These are phyloP conservation scores for Ramaria sp. DNA, from an alignment of 768 basidiomycete species.

Conservation along the genomic window DNA sequence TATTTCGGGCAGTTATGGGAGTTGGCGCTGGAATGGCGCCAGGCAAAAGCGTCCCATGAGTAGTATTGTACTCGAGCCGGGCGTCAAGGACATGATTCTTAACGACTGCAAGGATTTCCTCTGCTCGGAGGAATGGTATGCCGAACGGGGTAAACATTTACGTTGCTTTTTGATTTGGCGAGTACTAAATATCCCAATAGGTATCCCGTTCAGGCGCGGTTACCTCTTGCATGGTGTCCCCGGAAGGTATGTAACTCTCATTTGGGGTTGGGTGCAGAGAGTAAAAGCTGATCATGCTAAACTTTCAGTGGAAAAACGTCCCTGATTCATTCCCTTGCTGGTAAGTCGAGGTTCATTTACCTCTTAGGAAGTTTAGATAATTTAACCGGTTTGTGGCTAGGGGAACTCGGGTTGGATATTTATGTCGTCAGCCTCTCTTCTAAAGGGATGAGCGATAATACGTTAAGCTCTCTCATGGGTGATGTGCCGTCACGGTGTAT, in stretches of 20 bases:
- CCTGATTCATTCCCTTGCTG: conserved; percentile 74
- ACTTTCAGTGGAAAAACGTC: conserved; percentile 68
- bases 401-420: conserved; percentile 77
- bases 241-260: conserved; percentile 44
- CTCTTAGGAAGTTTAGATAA: not conserved
- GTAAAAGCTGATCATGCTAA: conserved; percentile 14
- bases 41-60: conserved; percentile 85
- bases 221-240: conserved; percentile 80
- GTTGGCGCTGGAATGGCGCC: conserved; percentile 85
- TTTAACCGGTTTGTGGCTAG: conserved; percentile 21
- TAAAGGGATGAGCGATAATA: conserved; percentile 91
- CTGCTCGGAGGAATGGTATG: conserved; percentile 83
- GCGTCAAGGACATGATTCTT: conserved; percentile 84
- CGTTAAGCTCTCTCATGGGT: conserved; percentile 76
- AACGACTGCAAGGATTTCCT: conserved; percentile 81
- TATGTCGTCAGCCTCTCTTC: conserved; percentile 84
- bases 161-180: conserved; percentile 12
- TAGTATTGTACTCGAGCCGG: conserved; percentile 84
- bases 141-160: conserved; percentile 60
- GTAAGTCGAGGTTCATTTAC: conserved; percentile 17
- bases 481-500: conserved; percentile 87
- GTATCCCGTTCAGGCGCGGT: conserved; percentile 81
- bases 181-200: conserved; percentile 25
- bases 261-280: conserved; percentile 1
- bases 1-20: conserved; percentile 45